Evolutionary conservation across 2,329 filamentous ascomycete species (phyloP).

Genomic region (Ilyonectria sp.): DNA sequence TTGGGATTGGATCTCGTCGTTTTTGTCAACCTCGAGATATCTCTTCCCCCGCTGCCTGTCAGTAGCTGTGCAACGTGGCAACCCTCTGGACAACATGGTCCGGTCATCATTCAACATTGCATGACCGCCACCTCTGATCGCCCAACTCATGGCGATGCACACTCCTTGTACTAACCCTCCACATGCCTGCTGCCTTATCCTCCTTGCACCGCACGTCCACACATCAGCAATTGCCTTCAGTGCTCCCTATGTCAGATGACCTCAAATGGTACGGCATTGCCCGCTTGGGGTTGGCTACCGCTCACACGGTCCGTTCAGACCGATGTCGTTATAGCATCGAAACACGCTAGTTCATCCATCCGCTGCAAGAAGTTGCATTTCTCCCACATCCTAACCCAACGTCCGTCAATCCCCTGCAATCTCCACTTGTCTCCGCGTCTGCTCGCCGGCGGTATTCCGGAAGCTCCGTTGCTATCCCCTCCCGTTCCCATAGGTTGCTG

Average conservation of each 20-base stretch:
- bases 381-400: slow-evolving; percentile 19
- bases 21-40: slow-evolving; percentile 11
- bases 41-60: neutral
- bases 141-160: slow-evolving; percentile 4
- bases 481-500: slow-evolving; percentile 23
- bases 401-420: slow-evolving; percentile 19
- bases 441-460: slow-evolving; percentile 30
- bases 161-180: neutral
- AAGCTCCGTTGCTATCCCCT: slow-evolving; percentile 15
- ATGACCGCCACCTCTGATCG: slow-evolving; percentile 5
- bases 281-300: slow-evolving; percentile 29
- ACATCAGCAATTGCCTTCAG: neutral
- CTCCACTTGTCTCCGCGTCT: slow-evolving; percentile 27
- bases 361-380: slow-evolving; percentile 29
- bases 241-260: slow-evolving; percentile 19
- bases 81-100: slow-evolving; percentile 1
- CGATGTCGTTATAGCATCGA: slow-evolving; percentile 34
- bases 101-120: neutral
- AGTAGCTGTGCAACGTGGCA: slow-evolving; percentile 24
- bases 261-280: neutral
- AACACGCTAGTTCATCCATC: slow-evolving; percentile 25
- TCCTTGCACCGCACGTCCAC: slow-evolving; percentile 2
- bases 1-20: neutral
- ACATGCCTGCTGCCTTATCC: slow-evolving; percentile 5
- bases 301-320: slow-evolving; percentile 46